A percentile compares a stretch with the other conserved stretches of the same genome.
Conservation (phyloP, 2,329 filamentous ascomycete species). For the Diaporthe helianthi region DNA sequence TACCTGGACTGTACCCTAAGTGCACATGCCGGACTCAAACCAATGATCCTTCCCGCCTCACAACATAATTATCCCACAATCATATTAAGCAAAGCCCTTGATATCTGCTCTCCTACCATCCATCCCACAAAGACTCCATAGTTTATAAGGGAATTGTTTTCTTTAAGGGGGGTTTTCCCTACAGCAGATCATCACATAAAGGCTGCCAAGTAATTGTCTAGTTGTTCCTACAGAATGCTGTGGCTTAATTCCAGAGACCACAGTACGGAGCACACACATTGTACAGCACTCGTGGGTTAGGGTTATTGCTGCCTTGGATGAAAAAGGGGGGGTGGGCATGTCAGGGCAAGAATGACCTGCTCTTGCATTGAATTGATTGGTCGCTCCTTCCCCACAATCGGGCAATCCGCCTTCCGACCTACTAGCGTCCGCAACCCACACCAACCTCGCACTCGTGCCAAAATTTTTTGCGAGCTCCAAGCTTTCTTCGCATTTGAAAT, state of each 20-base stretch:
- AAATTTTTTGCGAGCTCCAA: slow-evolving; percentile 14
- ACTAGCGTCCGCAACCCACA: slow-evolving; percentile 20
- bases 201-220: too few relatives aligned
- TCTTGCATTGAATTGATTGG: neutral
- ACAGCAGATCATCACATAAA: too few relatives aligned
- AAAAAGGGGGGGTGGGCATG: neutral
- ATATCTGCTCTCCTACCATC: too few relatives aligned
- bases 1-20: too few relatives aligned
- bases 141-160: too few relatives aligned
- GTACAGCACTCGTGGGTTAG: neutral
- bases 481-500: slow-evolving; percentile 24
- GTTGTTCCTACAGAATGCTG: too few relatives aligned
- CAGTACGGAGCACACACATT: too few relatives aligned
- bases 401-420: slow-evolving; percentile 27
- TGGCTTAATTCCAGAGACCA: too few relatives aligned
- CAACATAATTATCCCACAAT: neutral
- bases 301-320: neutral
- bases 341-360: neutral
- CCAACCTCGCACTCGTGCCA: slow-evolving; percentile 4
- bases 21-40: neutral
- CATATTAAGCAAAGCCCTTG: too few relatives aligned
- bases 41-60: neutral
- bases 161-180: too few relatives aligned
- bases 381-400: slow-evolving; percentile 10
- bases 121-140: too few relatives aligned